Conservation (phyloP, 179 eudicot species). For the Drosera spatulata region DNA sequence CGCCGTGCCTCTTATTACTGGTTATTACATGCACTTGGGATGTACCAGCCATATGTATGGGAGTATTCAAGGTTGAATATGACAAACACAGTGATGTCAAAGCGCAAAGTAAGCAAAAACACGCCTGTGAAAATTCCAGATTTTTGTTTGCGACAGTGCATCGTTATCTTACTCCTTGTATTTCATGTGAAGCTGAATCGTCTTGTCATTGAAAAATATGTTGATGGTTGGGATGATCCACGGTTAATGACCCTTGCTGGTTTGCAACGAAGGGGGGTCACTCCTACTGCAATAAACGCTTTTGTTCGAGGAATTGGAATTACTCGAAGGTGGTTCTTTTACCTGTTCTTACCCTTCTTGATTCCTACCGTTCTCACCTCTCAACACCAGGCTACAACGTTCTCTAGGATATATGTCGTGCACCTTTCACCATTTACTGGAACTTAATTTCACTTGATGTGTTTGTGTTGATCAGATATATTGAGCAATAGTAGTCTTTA, state of each 20-base stretch:
- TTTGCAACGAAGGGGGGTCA: constrained; percentile 85
- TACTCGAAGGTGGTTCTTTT: constrained; percentile 62
- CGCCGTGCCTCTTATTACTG: constrained; percentile 96
- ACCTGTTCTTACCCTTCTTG: no score
- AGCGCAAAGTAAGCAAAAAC: constrained; percentile 65
- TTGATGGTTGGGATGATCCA: constrained; percentile 99
- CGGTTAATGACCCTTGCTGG: constrained; percentile 94
- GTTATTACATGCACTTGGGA: constrained; percentile 73
- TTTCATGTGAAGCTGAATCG: constrained; percentile 50
- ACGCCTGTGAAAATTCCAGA: not conserved
- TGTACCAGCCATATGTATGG: constrained; percentile 95
- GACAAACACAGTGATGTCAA: constrained; percentile 92
- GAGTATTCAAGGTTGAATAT: constrained; percentile 93
- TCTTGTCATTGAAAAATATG: constrained; percentile 81
- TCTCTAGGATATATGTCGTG: no score
- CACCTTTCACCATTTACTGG: no score
- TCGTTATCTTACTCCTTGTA: not conserved
- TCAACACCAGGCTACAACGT: no score
- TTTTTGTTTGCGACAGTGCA: not conserved
- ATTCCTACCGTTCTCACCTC: no score
- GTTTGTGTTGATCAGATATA: no score
- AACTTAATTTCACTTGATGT: no score
- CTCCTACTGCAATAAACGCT: constrained; percentile 70
- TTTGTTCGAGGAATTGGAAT: constrained; percentile 96
- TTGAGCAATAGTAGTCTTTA: no score